Base-by-base conservation (phyloP, 345 rosid genomes). In the Raphanus raphanistrum region DNA sequence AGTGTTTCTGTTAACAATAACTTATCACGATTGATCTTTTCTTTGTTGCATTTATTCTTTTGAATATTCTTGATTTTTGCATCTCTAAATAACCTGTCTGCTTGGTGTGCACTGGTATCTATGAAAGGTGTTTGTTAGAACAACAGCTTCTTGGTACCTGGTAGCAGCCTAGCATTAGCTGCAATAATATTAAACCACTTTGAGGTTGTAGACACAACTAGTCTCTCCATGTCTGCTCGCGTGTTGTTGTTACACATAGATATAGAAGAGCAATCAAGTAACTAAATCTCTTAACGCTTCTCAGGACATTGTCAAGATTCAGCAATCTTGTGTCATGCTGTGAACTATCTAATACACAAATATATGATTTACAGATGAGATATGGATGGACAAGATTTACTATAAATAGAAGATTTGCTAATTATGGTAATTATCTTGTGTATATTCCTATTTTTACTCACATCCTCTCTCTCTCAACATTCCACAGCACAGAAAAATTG, bases 1-100 rank as follows among this genome's bases (percentile, higher is more conserved):
- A 88, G 90, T 85, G 83, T 82, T 82, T 88, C 78, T 80, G 77
- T 86, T 64, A 81, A 80, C 83, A 70, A 72, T 84, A 68, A 77
- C 58, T 78, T 72, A 29, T 79, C 60, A 66, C 41, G 61, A 76
- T 81, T 73, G 72, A 66, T 76, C 64, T 41, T 63, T 69, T 58
- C 11, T 54, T 74, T 79, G 70, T 68, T 79, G 58, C 79, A 82
- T 57, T 59, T 58, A 74, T 81, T 74, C 76, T 58, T 66, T 68
- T 58, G 54, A 26, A 35, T 73, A 31, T 57, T 64, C 66, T 63
- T 76, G 71, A 45, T 66, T 60, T 66, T 60, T 66, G 60, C 2
- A 29, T 57, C 12, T 72, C 29, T 69, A 21, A 21, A 21, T 21
- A 13, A 45, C 52, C 12, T 45, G 12, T 45, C 6, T 45, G 48